Conservation (phyloP, 257 asterid species). For the Primulina tabacum region DNA sequence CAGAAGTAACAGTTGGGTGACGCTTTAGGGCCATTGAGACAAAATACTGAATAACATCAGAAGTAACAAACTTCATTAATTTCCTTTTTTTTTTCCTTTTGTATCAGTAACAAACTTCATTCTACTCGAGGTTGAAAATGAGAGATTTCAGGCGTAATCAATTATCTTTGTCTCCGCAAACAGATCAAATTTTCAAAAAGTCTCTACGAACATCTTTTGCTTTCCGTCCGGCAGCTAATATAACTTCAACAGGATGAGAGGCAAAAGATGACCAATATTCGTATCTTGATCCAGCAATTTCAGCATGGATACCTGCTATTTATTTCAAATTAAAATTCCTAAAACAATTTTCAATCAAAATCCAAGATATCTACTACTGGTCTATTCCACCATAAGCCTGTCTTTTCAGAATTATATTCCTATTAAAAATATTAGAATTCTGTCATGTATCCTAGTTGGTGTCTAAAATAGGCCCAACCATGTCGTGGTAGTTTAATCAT, state of each 20-base stretch:
- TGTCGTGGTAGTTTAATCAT: not conserved
- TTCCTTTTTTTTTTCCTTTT: not conserved
- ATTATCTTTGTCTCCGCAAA: not conserved
- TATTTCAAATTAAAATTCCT: not conserved
- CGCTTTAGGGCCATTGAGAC: constrained; percentile 68
- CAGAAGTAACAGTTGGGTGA: constrained; percentile 44
- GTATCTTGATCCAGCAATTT: constrained; percentile 66
- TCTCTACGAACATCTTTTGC: constrained; percentile 38
- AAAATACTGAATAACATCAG: constrained; percentile 13
- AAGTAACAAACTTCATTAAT: not conserved
- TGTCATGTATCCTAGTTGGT: not conserved
- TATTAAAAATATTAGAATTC: too few species aligned
- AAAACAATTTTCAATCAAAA: not conserved
- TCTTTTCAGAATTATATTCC: not conserved
- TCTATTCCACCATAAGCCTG: not conserved
- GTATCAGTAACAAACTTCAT: not conserved
- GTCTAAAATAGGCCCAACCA: not conserved
- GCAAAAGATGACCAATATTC: constrained; percentile 78
- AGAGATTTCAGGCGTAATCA: not conserved
- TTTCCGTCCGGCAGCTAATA: constrained; percentile 71
- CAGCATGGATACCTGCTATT: constrained; percentile 71
- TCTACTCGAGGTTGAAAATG: not conserved
- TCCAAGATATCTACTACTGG: not conserved
- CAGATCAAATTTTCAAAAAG: not conserved
- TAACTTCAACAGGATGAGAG: constrained; percentile 65